Percentiles rank a stretch among this genome's conserved stretches.
Conservation (phyloP, 805 yeast genomes). For the Candida patagonica region DNA sequence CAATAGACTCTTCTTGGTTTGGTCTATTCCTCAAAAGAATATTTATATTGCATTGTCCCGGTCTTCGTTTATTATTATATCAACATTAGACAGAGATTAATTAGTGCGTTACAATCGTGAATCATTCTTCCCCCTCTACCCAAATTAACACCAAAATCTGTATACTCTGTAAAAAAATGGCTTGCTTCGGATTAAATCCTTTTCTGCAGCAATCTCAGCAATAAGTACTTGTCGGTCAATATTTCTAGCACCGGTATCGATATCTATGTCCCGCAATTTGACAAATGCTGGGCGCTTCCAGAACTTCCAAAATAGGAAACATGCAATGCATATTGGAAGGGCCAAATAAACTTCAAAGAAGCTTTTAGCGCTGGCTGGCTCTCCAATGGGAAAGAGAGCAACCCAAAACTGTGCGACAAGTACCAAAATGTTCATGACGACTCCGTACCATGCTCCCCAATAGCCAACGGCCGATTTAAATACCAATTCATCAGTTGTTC, state of each 20-base stretch:
- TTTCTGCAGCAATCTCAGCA: slow-evolving; percentile 52
- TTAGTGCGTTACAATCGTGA: too few relatives aligned
- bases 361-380: slow-evolving; percentile 26
- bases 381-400: slow-evolving; percentile 61
- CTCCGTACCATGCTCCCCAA: slow-evolving; percentile 57
- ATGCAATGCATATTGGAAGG: slow-evolving; percentile 32
- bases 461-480: slow-evolving; percentile 62
- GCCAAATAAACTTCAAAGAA: slow-evolving; percentile 53
- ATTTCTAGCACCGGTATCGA: slow-evolving; percentile 56
- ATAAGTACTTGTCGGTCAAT: slow-evolving; percentile 45
- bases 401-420: slow-evolving; percentile 76
- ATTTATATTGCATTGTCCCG: too few relatives aligned
- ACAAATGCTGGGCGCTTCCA: slow-evolving; percentile 35
- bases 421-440: slow-evolving; percentile 46
- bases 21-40: too few relatives aligned
- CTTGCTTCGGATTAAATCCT: slow-evolving; percentile 37
- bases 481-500: slow-evolving; percentile 57
- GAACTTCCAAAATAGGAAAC: slow-evolving; percentile 44
- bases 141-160: slow-evolving; percentile 53
- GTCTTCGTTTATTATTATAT: too few relatives aligned
- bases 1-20: too few relatives aligned
- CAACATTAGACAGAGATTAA: too few relatives aligned
- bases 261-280: slow-evolving; percentile 42
- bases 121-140: too few relatives aligned
- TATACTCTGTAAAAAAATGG: slow-evolving; percentile 42